Evolutionary conservation across 140 eudicot genomes (phyloP).

Genomic region (Stevia rebaudiana): DNA sequence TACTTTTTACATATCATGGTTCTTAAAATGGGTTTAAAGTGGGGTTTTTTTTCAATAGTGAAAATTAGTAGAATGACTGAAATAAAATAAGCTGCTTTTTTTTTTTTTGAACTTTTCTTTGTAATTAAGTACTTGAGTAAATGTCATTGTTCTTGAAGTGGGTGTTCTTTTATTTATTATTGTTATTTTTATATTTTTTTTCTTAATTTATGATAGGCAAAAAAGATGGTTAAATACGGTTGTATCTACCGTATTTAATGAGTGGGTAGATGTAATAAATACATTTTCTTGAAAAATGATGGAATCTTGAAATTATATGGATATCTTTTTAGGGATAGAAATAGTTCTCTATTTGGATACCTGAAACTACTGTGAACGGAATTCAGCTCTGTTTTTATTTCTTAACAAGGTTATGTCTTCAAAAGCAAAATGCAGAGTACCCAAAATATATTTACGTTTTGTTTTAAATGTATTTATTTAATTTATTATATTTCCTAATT

Average conservation of each 20-base stretch:
- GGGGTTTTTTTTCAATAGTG: not conserved
- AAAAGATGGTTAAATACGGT: slow-evolving; percentile 26
- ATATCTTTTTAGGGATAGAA: slow-evolving; percentile 29
- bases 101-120: not conserved
- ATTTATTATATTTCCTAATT: not conserved
- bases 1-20: not conserved
- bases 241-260: slow-evolving; percentile 39
- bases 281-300: slow-evolving; percentile 34
- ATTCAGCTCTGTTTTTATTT: slow-evolving; percentile 37
- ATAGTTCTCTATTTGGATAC: slow-evolving; percentile 30
- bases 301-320: slow-evolving; percentile 30
- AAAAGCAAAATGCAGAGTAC: slow-evolving; percentile 22
- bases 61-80: not conserved
- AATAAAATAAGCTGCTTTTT: not conserved
- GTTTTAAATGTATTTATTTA: not conserved
- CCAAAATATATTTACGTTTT: not conserved
- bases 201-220: slow-evolving; percentile 14
- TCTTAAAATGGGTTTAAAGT: not conserved
- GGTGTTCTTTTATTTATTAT: not conserved
- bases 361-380: slow-evolving; percentile 32
- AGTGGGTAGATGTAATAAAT: slow-evolving; percentile 33
- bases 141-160: not conserved
- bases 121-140: not conserved
- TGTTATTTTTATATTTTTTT: not conserved
- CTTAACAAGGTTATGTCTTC: slow-evolving; percentile 27